These are phyloP conservation scores for Dactylella cylindrospora DNA, from an alignment of 2,329 filamentous ascomycete species.

Conservation along the genomic window DNA sequence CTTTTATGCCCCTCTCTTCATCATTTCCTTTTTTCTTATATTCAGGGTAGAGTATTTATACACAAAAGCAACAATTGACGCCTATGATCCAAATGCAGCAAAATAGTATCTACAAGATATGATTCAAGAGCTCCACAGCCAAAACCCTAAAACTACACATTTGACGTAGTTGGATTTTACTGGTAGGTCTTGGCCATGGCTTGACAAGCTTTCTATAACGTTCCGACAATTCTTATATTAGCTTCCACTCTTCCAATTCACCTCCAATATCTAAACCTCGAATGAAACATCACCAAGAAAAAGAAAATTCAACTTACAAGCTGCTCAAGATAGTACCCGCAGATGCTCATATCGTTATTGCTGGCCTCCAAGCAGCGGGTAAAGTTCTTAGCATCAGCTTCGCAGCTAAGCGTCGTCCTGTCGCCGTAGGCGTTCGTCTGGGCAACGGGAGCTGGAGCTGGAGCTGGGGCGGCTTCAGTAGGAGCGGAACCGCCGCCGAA, in stretches of 20 bases:
- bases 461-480: conserved; percentile 56
- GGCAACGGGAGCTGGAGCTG: conserved; percentile 58
- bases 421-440: conserved; percentile 58
- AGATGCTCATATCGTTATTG: conserved; percentile 89
- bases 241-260: neutral
- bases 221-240: conserved; percentile 5
- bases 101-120: neutral
- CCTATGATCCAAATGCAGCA: too few relatives aligned
- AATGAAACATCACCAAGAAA: conserved; percentile 1
- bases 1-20: neutral
- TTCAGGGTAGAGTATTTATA: conserved; percentile 41
- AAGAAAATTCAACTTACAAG: conserved; percentile 56
- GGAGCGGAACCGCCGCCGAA: conserved; percentile 74
- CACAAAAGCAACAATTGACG: neutral
- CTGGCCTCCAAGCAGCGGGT: conserved; percentile 97
- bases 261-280: neutral
- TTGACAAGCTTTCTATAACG: conserved; percentile 73
- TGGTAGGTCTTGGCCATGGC: conserved; percentile 71
- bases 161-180: conserved; percentile 33
- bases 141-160: conserved; percentile 23
- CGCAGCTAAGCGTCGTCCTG: conserved; percentile 67
- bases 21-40: conserved; percentile 4
- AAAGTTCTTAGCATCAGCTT: conserved; percentile 77
- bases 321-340: conserved; percentile 97
- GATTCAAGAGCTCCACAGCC: neutral